Percentiles rank a stretch among this genome's conserved stretches.
Conservation (phyloP, 208 protist species). For the Zelonia costaricensis region DNA sequence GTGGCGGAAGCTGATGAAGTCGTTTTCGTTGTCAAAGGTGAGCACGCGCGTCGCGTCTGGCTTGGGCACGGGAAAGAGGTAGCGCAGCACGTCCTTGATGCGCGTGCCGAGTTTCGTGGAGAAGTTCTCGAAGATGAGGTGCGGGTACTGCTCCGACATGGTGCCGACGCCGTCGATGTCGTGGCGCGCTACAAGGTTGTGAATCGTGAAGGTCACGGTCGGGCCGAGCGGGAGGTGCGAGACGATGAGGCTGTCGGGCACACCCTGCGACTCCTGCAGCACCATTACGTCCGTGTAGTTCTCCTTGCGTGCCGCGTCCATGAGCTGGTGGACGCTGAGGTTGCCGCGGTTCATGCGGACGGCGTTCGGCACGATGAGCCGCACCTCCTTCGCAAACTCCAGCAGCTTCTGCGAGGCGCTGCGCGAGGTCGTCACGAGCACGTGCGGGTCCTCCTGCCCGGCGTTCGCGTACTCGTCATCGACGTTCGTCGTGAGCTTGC, state of each 20-base stretch:
- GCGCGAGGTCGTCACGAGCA: conserved; percentile 99
- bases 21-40: conserved; percentile 98
- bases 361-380: conserved; percentile 98
- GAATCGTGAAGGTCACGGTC: conserved; percentile 98
- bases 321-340: conserved; percentile 93
- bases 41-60: conserved; percentile 95
- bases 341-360: conserved; percentile 98
- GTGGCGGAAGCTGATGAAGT: conserved; percentile 99
- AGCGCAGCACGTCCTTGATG: conserved; percentile 94
- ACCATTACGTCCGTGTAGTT: conserved; percentile 99
- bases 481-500: conserved; percentile 62
- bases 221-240: conserved; percentile 99
- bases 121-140: conserved; percentile 99
- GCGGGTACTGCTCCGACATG: conserved; percentile 96
- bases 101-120: conserved; percentile 95
- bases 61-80: conserved; percentile 99
- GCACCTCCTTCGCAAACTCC: conserved; percentile 99
- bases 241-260: conserved; percentile 97
- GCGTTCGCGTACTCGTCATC: conserved; percentile 98
- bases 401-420: conserved; percentile 95
- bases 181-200: conserved; percentile 97
- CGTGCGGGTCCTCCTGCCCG: conserved; percentile 96
- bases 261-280: conserved; percentile 98
- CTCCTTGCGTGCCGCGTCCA: conserved; percentile 93
- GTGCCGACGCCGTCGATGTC: conserved; percentile 93